These are phyloP conservation scores for Pugionium dolabratum DNA, from an alignment of 345 rosid genomes.

Conservation along the genomic window DNA sequence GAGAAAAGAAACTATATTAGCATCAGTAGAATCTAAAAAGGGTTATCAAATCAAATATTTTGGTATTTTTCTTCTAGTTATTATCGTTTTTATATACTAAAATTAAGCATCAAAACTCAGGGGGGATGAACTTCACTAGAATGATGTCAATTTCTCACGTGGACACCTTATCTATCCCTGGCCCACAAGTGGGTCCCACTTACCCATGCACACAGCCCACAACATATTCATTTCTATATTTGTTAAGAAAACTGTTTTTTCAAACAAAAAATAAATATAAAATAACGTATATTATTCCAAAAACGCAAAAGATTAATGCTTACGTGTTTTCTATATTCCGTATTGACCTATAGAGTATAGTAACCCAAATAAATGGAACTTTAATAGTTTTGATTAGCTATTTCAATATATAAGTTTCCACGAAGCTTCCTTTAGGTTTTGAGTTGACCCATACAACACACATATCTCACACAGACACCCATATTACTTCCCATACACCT, in stretches of 20 bases:
- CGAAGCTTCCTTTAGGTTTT: constrained; percentile 29
- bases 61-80: constrained; percentile 13
- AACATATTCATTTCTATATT: constrained; percentile 39
- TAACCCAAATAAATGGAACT: constrained; percentile 30
- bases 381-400: not conserved
- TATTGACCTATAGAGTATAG: constrained; percentile 23
- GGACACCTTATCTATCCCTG: constrained; percentile 50
- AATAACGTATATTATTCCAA: constrained; percentile 20
- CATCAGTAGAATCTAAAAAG: constrained; percentile 22
- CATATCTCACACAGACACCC: constrained; percentile 30
- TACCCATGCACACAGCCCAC: constrained; percentile 45
- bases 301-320: not conserved
- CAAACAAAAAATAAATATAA: too few relatives aligned
- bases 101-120: constrained; percentile 45
- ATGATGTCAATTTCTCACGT: constrained; percentile 62
- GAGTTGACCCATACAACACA: constrained; percentile 40
- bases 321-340: constrained; percentile 18
- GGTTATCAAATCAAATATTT: constrained; percentile 9
- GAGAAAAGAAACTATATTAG: constrained; percentile 15
- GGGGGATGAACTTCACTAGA: constrained; percentile 69
- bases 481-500: constrained; percentile 40
- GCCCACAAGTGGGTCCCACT: constrained; percentile 39
- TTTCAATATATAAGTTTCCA: constrained; percentile 9
- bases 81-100: not conserved
- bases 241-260: constrained; percentile 5